A percentile compares a stretch with the other conserved stretches of the same genome.
Evolutionary conservation across 1,284 basidiomycete species (phyloP).

Genomic region (Cryptococcus amylolentus): DNA sequence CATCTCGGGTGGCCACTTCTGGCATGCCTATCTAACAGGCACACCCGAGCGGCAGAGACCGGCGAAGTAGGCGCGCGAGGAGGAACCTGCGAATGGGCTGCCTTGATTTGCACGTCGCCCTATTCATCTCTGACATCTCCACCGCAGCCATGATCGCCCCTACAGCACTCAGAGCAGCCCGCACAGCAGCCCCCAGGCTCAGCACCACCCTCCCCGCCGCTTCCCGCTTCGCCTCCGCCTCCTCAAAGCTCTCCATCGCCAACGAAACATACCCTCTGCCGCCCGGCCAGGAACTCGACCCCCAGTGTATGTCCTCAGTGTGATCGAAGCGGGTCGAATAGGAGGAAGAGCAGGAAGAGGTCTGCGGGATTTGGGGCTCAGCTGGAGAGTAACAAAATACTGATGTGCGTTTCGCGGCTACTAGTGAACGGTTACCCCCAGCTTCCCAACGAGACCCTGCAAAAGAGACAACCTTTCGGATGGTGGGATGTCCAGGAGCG

Average conservation of each 20-base stretch:
- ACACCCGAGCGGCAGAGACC: no score
- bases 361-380: no score
- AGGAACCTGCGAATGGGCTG: not conserved
- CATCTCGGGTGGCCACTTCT: not conserved
- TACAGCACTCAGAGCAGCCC: slow-evolving; percentile 21
- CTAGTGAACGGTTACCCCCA: slow-evolving; percentile 65
- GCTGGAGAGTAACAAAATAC: not conserved
- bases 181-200: slow-evolving; percentile 1
- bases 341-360: not conserved
- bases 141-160: slow-evolving; percentile 28
- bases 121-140: not conserved
- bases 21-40: not conserved
- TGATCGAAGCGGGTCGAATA: not conserved
- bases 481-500: slow-evolving; percentile 81
- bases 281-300: slow-evolving; percentile 43
- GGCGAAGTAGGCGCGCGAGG: not conserved
- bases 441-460: slow-evolving; percentile 66
- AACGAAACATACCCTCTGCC: slow-evolving; percentile 12
- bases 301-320: slow-evolving; percentile 36
- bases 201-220: slow-evolving; percentile 2
- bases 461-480: slow-evolving; percentile 63
- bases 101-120: slow-evolving; percentile 5
- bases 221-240: slow-evolving; percentile 6
- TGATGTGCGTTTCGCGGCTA: not conserved
- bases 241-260: slow-evolving; percentile 9